phyloP scores from a whole-genome alignment of 2,329 filamentous ascomycete species.

The Ophiobolus disseminans region DNA sequence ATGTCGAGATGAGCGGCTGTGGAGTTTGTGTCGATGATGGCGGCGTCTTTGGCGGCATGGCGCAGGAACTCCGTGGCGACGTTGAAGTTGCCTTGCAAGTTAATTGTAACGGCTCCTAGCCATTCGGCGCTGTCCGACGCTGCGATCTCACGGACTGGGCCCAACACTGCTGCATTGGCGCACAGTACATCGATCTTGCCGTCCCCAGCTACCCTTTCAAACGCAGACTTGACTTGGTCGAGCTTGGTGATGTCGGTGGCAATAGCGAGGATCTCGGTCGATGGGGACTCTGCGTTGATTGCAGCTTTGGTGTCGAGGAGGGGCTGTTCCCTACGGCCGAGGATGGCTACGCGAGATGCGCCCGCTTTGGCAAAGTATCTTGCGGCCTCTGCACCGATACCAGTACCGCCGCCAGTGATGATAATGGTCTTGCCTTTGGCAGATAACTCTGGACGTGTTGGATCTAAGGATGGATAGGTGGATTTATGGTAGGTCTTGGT shows the following conservation, averaged over 20 bases:
- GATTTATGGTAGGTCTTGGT: constrained; percentile 16
- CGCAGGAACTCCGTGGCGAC: constrained; percentile 31
- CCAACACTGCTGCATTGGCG: constrained; percentile 27
- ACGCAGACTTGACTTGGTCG: constrained; percentile 24
- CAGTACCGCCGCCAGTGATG: constrained; percentile 52
- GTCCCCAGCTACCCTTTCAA: constrained; percentile 16
- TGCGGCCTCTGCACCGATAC: constrained; percentile 52
- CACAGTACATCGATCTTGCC: constrained; percentile 29
- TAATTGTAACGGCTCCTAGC: constrained; percentile 17
- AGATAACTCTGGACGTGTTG: constrained; percentile 26
- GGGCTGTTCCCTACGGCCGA: constrained; percentile 50
- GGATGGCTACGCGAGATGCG: constrained; percentile 53
- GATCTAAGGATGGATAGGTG: constrained; percentile 34
- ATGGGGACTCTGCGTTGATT: constrained; percentile 25
- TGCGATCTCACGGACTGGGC: constrained; percentile 7
- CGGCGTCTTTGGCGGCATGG: constrained; percentile 21
- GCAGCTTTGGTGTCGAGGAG: constrained; percentile 46
- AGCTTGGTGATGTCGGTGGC: constrained; percentile 26
- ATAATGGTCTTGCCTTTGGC: constrained; percentile 19
- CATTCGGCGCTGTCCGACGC: constrained; percentile 14
- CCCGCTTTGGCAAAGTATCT: constrained; percentile 53
- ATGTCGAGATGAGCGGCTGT: constrained; percentile 24
- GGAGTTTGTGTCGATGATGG: constrained; percentile 30
- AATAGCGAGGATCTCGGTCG: constrained; percentile 15
- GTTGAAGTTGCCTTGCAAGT: constrained; percentile 24